Conservation (phyloP, 345 rosid genomes). For the Eucalyptus lansdowneana region DNA sequence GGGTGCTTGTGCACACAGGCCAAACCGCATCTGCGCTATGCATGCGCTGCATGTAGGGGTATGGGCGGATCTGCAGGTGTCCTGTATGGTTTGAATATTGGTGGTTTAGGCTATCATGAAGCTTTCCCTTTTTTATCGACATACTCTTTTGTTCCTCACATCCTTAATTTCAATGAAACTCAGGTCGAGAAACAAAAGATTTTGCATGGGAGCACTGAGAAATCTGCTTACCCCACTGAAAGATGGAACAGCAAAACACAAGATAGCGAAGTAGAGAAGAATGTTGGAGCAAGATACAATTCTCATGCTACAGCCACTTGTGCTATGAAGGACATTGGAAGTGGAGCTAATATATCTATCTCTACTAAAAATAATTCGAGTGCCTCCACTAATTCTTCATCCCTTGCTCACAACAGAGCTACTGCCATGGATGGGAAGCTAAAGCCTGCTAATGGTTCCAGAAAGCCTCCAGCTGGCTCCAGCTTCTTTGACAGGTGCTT, state of each 20-base stretch:
- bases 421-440: constrained; percentile 3
- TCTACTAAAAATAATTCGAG: constrained; percentile 6
- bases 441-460: constrained; percentile 22
- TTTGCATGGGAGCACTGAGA: constrained; percentile 50
- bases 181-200: constrained; percentile 89
- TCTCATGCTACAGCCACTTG: neutral
- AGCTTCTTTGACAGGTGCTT: constrained; percentile 79
- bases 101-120: neutral
- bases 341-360: neutral
- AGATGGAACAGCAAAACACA: constrained; percentile 1
- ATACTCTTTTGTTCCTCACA: neutral
- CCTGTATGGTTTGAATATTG: neutral
- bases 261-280: neutral
- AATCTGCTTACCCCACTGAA: constrained; percentile 16
- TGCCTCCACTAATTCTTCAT: constrained; percentile 11
- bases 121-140: neutral
- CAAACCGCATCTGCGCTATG: neutral
- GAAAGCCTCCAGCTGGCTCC: constrained; percentile 29
- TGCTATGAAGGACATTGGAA: neutral
- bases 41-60: neutral
- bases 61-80: neutral
- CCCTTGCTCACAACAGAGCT: constrained; percentile 10
- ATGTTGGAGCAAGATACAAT: neutral
- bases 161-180: neutral
- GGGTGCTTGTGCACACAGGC: neutral